Evolutionary conservation across 805 yeast species (phyloP).

Genomic region (Saccharomycopsis fermentans): DNA sequence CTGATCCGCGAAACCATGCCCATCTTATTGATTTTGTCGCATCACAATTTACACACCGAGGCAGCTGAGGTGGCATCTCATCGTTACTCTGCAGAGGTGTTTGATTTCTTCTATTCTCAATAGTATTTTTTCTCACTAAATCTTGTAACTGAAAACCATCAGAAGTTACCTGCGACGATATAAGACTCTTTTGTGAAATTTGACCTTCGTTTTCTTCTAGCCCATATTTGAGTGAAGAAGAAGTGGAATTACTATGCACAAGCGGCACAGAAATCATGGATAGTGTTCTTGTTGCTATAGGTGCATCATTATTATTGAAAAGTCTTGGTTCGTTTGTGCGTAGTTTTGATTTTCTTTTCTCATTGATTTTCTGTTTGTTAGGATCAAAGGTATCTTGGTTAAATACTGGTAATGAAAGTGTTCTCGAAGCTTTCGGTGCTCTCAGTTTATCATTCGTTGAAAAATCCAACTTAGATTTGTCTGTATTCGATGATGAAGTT

Average conservation of each 20-base stretch:
- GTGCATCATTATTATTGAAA: background rate
- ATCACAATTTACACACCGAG: slow-evolving; percentile 13
- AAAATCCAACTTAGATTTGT: background rate
- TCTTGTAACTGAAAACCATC: background rate
- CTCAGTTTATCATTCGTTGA: background rate
- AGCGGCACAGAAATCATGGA: background rate
- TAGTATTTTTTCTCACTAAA: background rate
- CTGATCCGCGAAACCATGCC: slow-evolving; percentile 10
- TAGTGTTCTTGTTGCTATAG: background rate
- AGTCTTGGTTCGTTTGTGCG: background rate
- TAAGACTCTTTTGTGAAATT: background rate
- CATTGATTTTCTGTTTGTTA: background rate
- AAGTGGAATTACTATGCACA: background rate
- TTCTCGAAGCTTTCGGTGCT: slow-evolving; percentile 17
- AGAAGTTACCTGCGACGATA: background rate
- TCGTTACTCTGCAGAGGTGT: background rate
- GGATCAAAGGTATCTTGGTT: background rate
- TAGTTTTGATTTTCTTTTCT: background rate
- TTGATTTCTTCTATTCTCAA: background rate
- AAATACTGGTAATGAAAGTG: slow-evolving; percentile 15
- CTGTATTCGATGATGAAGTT: background rate
- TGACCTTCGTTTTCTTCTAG: background rate
- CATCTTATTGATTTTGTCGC: slow-evolving; percentile 8
- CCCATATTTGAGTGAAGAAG: background rate
- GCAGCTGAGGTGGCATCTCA: slow-evolving; percentile 9